phyloP scores from a whole-genome alignment of 2,329 filamentous ascomycete species.

The Capronia coronata region DNA sequence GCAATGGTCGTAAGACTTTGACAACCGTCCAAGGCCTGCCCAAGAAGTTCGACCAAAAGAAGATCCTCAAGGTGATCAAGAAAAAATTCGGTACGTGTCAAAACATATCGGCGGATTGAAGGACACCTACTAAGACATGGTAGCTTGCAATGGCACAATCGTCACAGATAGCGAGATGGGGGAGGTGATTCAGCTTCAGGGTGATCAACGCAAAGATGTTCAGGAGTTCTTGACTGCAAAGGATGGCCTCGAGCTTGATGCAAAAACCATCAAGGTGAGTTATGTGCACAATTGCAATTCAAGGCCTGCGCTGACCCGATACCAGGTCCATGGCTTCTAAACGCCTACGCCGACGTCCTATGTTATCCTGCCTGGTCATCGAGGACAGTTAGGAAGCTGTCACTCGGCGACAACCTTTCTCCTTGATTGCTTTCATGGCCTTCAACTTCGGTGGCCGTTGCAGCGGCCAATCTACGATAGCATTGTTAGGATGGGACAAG shows the following conservation, averaged over 20 bases:
- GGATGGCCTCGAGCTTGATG: constrained; percentile 85
- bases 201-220: constrained; percentile 98
- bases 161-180: constrained; percentile 94
- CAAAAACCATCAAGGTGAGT: constrained; percentile 88
- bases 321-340: constrained; percentile 49
- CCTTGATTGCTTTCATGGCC: constrained; percentile 20
- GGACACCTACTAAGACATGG: constrained; percentile 95
- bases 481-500: constrained; percentile 24
- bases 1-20: constrained; percentile 99
- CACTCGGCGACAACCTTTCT: constrained; percentile 10
- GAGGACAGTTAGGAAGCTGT: constrained; percentile 35
- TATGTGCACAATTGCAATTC: constrained; percentile 8
- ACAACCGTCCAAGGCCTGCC: constrained; percentile 98
- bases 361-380: constrained; percentile 40
- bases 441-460: constrained; percentile 20
- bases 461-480: constrained; percentile 24
- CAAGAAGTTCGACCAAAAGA: constrained; percentile 99
- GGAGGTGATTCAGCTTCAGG: constrained; percentile 99
- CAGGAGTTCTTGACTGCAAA: constrained; percentile 95
- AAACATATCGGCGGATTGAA: not conserved
- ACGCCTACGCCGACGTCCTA: constrained; percentile 37
- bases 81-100: constrained; percentile 79
- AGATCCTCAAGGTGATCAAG: constrained; percentile 99
- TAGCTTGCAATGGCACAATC: constrained; percentile 99
- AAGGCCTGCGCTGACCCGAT: constrained; percentile 1